These are phyloP conservation scores for Perilla frutescens DNA, from an alignment of 257 asterid genomes.

Conservation along the genomic window DNA sequence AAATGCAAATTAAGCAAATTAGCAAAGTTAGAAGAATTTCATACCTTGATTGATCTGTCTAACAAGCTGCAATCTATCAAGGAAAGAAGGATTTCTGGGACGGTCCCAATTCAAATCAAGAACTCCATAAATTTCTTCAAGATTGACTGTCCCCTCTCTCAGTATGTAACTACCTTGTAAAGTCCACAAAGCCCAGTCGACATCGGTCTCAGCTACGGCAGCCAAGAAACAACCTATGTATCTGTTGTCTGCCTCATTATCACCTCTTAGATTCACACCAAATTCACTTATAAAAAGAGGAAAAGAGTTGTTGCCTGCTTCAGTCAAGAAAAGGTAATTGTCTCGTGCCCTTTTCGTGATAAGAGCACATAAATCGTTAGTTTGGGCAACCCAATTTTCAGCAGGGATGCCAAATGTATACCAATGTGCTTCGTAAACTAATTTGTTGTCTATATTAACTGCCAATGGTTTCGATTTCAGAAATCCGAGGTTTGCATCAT, in stretches of 20 bases:
- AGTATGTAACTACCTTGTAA: conserved; percentile 72
- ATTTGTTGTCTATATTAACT: conserved; percentile 43
- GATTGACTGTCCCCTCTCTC: conserved; percentile 42
- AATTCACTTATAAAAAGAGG: conserved; percentile 75
- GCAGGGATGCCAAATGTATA: conserved; percentile 47
- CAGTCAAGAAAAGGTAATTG: conserved; percentile 42
- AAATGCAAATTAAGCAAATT: not conserved
- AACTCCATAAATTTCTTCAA: conserved; percentile 60
- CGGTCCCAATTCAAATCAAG: conserved; percentile 53
- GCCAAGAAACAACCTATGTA: conserved; percentile 63
- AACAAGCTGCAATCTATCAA: conserved; percentile 47
- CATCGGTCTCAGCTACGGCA: conserved; percentile 53
- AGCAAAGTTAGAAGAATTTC: not conserved
- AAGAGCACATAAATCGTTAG: conserved; percentile 41
- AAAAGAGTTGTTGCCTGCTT: conserved; percentile 28
- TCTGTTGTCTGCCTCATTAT: conserved; percentile 51
- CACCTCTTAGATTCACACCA: conserved; percentile 57
- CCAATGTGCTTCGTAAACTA: conserved; percentile 78
- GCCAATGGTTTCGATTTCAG: conserved; percentile 42
- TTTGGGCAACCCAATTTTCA: conserved; percentile 37
- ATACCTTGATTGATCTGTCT: conserved; percentile 66
- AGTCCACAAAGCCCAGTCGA: conserved; percentile 83
- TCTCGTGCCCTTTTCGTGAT: conserved; percentile 29
- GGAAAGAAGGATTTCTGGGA: conserved; percentile 47
- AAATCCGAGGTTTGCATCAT: conserved; percentile 48